phyloP scores from a whole-genome alignment of 2,329 filamentous ascomycete species.

The Chrysoporthe deuterocubensis region DNA sequence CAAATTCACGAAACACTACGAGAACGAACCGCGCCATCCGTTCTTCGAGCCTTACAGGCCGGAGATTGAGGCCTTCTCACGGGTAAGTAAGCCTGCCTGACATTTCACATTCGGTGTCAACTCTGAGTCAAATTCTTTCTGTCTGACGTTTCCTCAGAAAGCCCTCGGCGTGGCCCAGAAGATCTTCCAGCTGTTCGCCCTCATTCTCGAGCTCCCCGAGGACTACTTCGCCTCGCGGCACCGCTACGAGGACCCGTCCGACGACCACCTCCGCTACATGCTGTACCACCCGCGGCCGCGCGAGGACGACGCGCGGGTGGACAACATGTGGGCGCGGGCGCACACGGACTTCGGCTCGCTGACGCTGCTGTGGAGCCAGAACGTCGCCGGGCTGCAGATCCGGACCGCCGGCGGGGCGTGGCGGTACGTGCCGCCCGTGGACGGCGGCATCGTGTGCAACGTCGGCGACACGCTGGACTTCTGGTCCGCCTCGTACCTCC shows the following conservation, averaged over 20 bases:
- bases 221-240: slow-evolving; percentile 58
- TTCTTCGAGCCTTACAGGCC: slow-evolving; percentile 45
- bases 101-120: slow-evolving; percentile 27
- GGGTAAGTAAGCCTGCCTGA: slow-evolving; percentile 34
- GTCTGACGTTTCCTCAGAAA: slow-evolving; percentile 35
- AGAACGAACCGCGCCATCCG: slow-evolving; percentile 41
- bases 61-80: slow-evolving; percentile 56
- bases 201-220: slow-evolving; percentile 58
- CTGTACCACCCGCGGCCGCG: slow-evolving; percentile 50
- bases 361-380: slow-evolving; percentile 58
- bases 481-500: slow-evolving; percentile 38
- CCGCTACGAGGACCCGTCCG: slow-evolving; percentile 53
- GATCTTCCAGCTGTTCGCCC: slow-evolving; percentile 39
- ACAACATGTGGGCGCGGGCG: slow-evolving; percentile 35
- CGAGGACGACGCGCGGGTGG: slow-evolving; percentile 42
- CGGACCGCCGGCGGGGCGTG: slow-evolving; percentile 43
- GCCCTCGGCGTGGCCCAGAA: slow-evolving; percentile 39
- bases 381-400: slow-evolving; percentile 57
- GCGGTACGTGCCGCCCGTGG: slow-evolving; percentile 49
- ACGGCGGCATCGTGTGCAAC: slow-evolving; percentile 51
- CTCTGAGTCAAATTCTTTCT: slow-evolving; percentile 43
- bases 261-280: slow-evolving; percentile 62
- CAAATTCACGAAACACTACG: slow-evolving; percentile 50
- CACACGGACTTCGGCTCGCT: slow-evolving; percentile 59
- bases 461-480: slow-evolving; percentile 40